These are phyloP conservation scores for Sisymbrium altissimum DNA, from an alignment of 345 rosid species.

Conservation along the genomic window DNA sequence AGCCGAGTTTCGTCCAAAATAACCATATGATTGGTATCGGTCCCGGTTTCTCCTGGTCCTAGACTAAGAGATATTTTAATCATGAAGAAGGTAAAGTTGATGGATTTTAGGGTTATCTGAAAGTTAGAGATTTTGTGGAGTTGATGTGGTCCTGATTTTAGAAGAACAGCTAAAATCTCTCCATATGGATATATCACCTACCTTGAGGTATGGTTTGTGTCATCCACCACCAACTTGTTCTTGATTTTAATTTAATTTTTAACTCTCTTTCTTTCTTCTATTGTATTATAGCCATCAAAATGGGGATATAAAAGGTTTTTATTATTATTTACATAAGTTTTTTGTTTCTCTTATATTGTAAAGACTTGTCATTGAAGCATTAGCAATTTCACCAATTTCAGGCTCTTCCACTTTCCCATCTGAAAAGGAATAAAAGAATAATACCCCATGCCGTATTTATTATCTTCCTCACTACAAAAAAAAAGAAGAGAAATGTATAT, in stretches of 20 bases:
- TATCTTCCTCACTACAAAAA: background rate
- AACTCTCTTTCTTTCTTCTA: background rate
- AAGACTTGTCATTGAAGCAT: slow-evolving; percentile 32
- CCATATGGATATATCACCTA: slow-evolving; percentile 36
- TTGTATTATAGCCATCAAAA: slow-evolving; percentile 13
- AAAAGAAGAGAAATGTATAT: background rate
- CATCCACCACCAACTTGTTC: slow-evolving; percentile 35
- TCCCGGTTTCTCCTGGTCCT: slow-evolving; percentile 15
- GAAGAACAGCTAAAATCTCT: slow-evolving; percentile 30
- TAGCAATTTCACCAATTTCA: slow-evolving; percentile 8
- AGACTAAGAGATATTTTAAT: slow-evolving; percentile 3
- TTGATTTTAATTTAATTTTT: background rate
- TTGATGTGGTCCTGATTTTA: slow-evolving; percentile 28
- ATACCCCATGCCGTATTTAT: slow-evolving; percentile 15
- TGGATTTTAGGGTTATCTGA: slow-evolving; percentile 26
- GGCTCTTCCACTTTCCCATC: slow-evolving; percentile 16
- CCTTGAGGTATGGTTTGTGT: slow-evolving; percentile 42
- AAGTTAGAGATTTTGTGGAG: slow-evolving; percentile 25
- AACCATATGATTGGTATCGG: slow-evolving; percentile 20
- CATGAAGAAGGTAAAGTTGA: slow-evolving; percentile 28
- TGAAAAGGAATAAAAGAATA: slow-evolving; percentile 31
- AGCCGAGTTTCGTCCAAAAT: background rate
- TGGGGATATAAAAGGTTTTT: slow-evolving; percentile 2
- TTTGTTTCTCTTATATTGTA: slow-evolving; percentile 22
- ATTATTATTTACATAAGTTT: slow-evolving; percentile 1